A percentile compares a stretch with the other conserved stretches of the same genome.
phyloP scores from a whole-genome alignment of 2,329 filamentous ascomycete species.

The Fusarium anguioides region DNA sequence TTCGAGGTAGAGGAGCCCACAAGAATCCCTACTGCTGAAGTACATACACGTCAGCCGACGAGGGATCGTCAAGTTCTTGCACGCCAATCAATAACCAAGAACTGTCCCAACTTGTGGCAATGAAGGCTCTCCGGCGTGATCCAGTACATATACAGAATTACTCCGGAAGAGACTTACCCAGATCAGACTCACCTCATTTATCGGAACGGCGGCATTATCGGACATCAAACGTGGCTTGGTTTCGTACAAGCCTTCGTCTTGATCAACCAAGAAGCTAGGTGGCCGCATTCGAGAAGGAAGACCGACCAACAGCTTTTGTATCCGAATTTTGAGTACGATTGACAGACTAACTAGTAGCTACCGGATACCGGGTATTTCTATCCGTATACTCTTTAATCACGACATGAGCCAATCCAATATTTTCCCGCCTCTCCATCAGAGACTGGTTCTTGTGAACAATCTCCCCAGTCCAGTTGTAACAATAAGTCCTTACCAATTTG shows the following conservation, averaged over 20 bases:
- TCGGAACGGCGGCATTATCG: not conserved
- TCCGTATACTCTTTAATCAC: constrained; percentile 25
- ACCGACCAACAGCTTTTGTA: constrained; percentile 1
- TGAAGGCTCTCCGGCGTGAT: not conserved
- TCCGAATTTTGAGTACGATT: not conserved
- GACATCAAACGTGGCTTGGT: constrained; percentile 16
- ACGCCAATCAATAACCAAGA: not conserved
- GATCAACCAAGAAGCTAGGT: constrained; percentile 7
- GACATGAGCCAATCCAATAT: constrained; percentile 26
- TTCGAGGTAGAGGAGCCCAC: constrained; percentile 2
- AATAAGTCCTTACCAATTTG: constrained; percentile 24
- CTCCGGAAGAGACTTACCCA: not conserved
- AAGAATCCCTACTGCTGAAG: not conserved
- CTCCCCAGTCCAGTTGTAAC: too few species aligned
- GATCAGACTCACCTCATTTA: not conserved
- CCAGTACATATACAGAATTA: not conserved
- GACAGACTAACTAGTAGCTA: constrained; percentile 9
- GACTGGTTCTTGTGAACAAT: constrained; percentile 4
- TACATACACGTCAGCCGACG: not conserved
- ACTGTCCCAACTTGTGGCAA: not conserved
- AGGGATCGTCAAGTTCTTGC: not conserved
- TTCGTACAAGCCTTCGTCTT: not conserved
- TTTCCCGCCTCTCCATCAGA: constrained; percentile 26
- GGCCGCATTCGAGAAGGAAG: constrained; percentile 16
- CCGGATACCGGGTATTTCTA: constrained; percentile 21